Conservation (phyloP, 2,329 filamentous ascomycete genomes). For the Xylaria sp. region DNA sequence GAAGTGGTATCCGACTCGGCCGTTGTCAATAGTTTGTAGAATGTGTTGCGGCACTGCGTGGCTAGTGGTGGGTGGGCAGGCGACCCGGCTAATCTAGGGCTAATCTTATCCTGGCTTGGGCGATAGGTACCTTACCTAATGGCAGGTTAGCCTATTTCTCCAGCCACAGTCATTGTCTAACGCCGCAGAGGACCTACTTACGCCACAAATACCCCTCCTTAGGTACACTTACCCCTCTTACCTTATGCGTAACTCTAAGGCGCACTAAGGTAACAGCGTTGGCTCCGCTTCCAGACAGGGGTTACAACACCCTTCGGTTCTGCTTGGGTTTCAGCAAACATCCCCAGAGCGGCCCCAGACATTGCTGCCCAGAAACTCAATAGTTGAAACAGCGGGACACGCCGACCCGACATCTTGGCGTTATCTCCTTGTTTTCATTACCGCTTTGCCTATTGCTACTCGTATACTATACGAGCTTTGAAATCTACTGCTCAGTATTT, state of each 20-base stretch:
- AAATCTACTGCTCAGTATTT: not conserved
- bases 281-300: not conserved
- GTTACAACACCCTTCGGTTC: slow-evolving; percentile 5
- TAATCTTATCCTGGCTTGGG: slow-evolving; percentile 33
- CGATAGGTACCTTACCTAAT: not conserved
- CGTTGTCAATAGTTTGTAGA: slow-evolving; percentile 35
- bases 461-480: not conserved
- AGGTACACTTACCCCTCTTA: not conserved
- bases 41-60: slow-evolving; percentile 19
- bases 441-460: slow-evolving; percentile 1
- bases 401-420: slow-evolving; percentile 31
- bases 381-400: slow-evolving; percentile 35
- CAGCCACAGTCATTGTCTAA: not conserved
- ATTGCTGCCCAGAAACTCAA: slow-evolving; percentile 2
- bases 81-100: slow-evolving; percentile 39
- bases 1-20: slow-evolving; percentile 32
- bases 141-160: not conserved
- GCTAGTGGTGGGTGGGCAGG: slow-evolving; percentile 28
- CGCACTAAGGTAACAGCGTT: not conserved
- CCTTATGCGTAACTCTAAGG: not conserved
- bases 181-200: not conserved
- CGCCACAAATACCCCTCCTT: slow-evolving; percentile 6
- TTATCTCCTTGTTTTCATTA: slow-evolving; percentile 24
- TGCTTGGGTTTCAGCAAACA: slow-evolving; percentile 27
- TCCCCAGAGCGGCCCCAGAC: not conserved